phyloP scores from a whole-genome alignment of 768 basidiomycete species.

The Psilocybe tampanensis region DNA sequence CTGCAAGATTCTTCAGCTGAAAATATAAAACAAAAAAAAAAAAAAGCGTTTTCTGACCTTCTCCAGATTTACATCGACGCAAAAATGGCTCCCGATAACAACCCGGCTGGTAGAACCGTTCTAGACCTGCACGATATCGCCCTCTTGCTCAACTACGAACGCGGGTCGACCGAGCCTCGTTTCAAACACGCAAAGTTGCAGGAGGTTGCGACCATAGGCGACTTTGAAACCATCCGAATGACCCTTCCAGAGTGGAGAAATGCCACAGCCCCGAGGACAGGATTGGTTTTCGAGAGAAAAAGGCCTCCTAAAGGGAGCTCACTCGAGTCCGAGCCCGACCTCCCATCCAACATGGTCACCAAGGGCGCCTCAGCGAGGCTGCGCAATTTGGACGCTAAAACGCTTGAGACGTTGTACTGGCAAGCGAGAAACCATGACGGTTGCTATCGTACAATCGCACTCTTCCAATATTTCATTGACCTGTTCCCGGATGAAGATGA shows the following conservation, averaged over 20 bases:
- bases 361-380: not conserved
- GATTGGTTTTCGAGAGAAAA: conserved; percentile 18
- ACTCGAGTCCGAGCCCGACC: conserved; percentile 6
- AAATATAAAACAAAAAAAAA: not conserved
- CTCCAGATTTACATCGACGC: not conserved
- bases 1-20: not conserved
- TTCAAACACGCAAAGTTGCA: conserved; percentile 23
- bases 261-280: conserved; percentile 13
- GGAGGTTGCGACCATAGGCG: conserved; percentile 14
- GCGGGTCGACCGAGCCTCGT: conserved; percentile 22
- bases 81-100: not conserved
- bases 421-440: conserved; percentile 25
- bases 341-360: conserved; percentile 21
- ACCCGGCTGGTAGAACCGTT: conserved; percentile 12
- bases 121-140: conserved; percentile 24
- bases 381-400: conserved; percentile 12
- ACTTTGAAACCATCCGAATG: conserved; percentile 18
- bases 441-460: conserved; percentile 17
- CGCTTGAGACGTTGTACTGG: conserved; percentile 25
- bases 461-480: conserved; percentile 25
- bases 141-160: conserved; percentile 25
- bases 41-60: not conserved
- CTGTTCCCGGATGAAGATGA: conserved; percentile 19
- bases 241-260: conserved; percentile 9
- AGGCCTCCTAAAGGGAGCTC: not conserved